A percentile compares a stretch with the other conserved stretches of the same genome.
phyloP scores from a whole-genome alignment of 2,329 filamentous ascomycete genomes.

The Venturia asperata region DNA sequence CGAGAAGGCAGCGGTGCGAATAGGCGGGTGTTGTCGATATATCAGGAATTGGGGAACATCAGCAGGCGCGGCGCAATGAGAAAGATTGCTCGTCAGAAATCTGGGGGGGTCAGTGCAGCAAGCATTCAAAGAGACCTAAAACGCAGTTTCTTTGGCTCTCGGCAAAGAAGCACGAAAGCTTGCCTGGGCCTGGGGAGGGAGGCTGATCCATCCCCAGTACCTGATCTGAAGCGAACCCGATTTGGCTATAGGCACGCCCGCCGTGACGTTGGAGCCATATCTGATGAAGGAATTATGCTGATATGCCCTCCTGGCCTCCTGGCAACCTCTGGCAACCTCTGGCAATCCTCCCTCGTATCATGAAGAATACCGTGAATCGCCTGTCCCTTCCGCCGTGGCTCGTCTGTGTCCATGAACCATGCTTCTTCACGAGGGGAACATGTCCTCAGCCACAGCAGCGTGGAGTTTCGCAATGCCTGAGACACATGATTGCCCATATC shows the following conservation, averaged over 20 bases:
- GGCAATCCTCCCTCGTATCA: too few species aligned
- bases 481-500: conserved; percentile 4
- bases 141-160: conserved; percentile 18
- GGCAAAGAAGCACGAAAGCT: conserved; percentile 14
- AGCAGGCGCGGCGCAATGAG: conserved; percentile 15
- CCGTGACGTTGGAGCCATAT: background rate
- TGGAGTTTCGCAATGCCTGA: conserved; percentile 12
- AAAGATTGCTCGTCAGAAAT: conserved; percentile 14
- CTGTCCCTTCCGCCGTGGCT: too few species aligned
- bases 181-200: conserved; percentile 1
- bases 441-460: conserved; percentile 6
- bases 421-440: background rate
- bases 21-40: conserved; percentile 19
- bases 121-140: conserved; percentile 14
- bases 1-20: conserved; percentile 19
- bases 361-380: too few species aligned
- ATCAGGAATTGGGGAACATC: conserved; percentile 22
- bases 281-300: background rate
- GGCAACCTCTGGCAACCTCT: background rate
- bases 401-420: too few species aligned
- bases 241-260: background rate
- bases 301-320: too few species aligned
- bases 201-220: conserved; percentile 7
- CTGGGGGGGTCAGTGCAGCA: conserved; percentile 6
- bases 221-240: conserved; percentile 4